Percentiles rank a stretch among this genome's conserved stretches.
These are phyloP conservation scores for Hericium rajendrae DNA, from an alignment of 768 basidiomycete species.

Conservation along the genomic window DNA sequence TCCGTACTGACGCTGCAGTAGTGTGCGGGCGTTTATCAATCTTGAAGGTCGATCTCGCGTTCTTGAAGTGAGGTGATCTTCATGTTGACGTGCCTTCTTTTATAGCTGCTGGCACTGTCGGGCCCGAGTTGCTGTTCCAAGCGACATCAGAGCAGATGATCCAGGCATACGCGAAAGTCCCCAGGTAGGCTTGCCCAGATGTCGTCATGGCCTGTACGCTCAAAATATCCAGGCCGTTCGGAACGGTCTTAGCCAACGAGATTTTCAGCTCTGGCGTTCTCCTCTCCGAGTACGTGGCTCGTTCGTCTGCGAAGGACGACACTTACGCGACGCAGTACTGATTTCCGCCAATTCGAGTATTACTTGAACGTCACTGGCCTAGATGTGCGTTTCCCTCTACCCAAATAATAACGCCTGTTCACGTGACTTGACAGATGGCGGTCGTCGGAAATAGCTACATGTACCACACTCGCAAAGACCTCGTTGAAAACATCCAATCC, in stretches of 20 bases:
- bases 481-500: constrained; percentile 26
- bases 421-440: constrained; percentile 52
- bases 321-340: constrained; percentile 48
- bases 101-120: constrained; percentile 75
- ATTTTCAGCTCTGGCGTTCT: constrained; percentile 88
- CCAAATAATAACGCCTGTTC: background rate
- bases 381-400: constrained; percentile 46
- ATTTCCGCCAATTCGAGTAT: constrained; percentile 88
- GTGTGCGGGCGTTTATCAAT: constrained; percentile 81
- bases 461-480: constrained; percentile 77
- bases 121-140: constrained; percentile 89
- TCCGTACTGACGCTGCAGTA: constrained; percentile 20
- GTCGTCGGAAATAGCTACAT: constrained; percentile 86
- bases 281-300: constrained; percentile 64
- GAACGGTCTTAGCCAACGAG: constrained; percentile 84
- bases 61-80: too few relatives aligned
- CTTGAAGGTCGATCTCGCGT: constrained; percentile 54
- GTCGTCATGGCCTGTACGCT: background rate
- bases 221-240: constrained; percentile 52
- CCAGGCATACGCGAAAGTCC: constrained; percentile 76
- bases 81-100: background rate
- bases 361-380: constrained; percentile 87
- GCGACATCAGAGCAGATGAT: constrained; percentile 95
- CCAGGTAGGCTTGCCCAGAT: constrained; percentile 36
- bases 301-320: background rate